phyloP scores from a whole-genome alignment of 225 moss, liverwort and hornwort genomes.

The Antitrichia curtipendula region DNA sequence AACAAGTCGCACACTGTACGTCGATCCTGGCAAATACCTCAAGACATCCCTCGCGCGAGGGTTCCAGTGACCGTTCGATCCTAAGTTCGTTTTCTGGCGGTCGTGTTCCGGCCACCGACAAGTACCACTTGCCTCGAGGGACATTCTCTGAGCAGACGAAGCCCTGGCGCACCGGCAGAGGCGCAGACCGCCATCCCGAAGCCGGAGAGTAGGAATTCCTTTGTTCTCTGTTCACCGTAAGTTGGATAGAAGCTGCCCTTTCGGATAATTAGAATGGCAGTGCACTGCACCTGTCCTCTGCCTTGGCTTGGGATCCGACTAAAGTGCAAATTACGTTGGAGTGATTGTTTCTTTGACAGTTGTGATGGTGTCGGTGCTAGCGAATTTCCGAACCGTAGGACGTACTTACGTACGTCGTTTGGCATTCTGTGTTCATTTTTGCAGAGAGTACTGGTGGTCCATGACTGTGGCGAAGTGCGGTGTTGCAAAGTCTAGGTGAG shows the following conservation, averaged over 20 bases:
- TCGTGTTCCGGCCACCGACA: not conserved
- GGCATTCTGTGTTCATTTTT: not conserved
- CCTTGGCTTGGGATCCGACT: not conserved
- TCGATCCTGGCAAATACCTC: no score
- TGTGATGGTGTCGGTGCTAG: not conserved
- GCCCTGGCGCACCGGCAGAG: not conserved
- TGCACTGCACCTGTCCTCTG: not conserved
- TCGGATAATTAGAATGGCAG: not conserved
- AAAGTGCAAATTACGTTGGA: not conserved
- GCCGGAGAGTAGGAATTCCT: not conserved
- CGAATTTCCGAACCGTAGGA: not conserved
- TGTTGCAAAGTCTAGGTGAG: not conserved
- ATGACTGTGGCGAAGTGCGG: not conserved
- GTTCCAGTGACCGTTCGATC: no score
- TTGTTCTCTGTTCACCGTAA: not conserved
- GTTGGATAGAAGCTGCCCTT: not conserved
- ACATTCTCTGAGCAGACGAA: not conserved
- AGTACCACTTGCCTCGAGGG: not conserved
- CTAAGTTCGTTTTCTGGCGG: not conserved
- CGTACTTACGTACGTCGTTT: not conserved
- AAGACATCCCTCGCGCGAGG: no score
- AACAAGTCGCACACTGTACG: no score
- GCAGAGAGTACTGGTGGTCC: not conserved
- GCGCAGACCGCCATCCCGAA: not conserved
- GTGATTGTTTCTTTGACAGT: no score